These are phyloP conservation scores for Astrocystis sublimbata DNA, from an alignment of 495 filamentous ascomycete species.

Conservation along the genomic window DNA sequence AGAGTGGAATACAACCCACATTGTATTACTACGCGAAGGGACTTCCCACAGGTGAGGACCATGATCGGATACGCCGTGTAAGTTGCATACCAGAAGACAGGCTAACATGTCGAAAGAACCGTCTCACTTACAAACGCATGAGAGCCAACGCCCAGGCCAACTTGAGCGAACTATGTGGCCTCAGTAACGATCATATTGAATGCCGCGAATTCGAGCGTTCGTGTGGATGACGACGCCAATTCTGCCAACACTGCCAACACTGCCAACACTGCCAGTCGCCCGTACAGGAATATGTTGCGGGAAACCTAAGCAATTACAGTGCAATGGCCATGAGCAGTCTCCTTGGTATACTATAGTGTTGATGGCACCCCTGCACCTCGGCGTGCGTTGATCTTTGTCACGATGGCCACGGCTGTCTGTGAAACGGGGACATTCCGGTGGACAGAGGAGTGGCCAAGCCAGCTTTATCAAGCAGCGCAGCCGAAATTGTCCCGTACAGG, in stretches of 20 bases:
- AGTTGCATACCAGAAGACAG: neutral
- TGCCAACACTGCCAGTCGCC: neutral
- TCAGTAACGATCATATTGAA: neutral
- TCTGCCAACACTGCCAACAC: too few species aligned
- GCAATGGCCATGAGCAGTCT: neutral
- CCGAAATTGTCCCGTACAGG: conserved; percentile 14
- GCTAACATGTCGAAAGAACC: neutral
- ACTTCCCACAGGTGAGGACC: neutral
- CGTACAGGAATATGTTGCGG: neutral
- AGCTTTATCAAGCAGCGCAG: conserved; percentile 6
- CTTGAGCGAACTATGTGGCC: neutral
- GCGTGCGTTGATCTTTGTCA: conserved; percentile 14
- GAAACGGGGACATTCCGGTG: neutral
- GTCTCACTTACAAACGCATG: neutral
- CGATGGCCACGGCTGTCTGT: conserved; percentile 1
- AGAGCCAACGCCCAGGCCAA: neutral
- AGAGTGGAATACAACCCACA: neutral
- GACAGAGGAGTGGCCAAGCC: conserved; percentile 15
- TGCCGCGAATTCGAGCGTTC: neutral
- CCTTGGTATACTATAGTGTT: neutral
- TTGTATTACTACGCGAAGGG: neutral
- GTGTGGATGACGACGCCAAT: neutral
- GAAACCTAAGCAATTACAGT: neutral
- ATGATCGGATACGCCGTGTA: neutral
- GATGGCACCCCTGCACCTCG: conserved; percentile 9